Conservation (phyloP, 805 yeast genomes). For the Barnettozyma pratensis region DNA sequence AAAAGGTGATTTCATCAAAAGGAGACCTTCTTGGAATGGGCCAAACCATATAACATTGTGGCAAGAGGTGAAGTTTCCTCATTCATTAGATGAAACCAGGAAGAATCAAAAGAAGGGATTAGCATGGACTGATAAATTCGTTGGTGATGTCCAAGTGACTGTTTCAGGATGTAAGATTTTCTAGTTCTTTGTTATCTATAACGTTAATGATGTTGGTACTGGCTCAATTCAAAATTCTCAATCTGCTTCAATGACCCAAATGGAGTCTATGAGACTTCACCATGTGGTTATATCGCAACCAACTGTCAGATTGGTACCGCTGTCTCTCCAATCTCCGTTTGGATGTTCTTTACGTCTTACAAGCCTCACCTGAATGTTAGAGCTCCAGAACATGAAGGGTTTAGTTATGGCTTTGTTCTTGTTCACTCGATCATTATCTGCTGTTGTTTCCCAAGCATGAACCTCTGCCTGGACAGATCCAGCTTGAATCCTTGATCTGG, state of each 20-base stretch:
- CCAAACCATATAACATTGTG: slow-evolving; percentile 52
- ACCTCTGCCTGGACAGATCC: slow-evolving; percentile 68
- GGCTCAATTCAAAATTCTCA: slow-evolving; percentile 36
- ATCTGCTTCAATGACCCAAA: slow-evolving; percentile 73
- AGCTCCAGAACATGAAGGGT: slow-evolving; percentile 56
- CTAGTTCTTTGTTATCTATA: slow-evolving; percentile 63
- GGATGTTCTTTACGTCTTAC: slow-evolving; percentile 58
- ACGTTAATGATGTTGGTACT: slow-evolving; percentile 65
- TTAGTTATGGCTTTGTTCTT: slow-evolving; percentile 48
- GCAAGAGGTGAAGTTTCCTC: slow-evolving; percentile 29
- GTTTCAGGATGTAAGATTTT: slow-evolving; percentile 68
- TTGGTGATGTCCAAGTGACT: slow-evolving; percentile 64
- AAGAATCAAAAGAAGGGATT: slow-evolving; percentile 17
- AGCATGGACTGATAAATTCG: slow-evolving; percentile 62
- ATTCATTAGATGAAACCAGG: slow-evolving; percentile 5
- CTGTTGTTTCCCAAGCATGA: slow-evolving; percentile 68
- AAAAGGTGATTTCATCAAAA: slow-evolving; percentile 34
- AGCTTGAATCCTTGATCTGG: slow-evolving; percentile 59
- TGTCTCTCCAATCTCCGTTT: slow-evolving; percentile 47
- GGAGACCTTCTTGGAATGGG: slow-evolving; percentile 44
- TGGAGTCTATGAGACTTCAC: slow-evolving; percentile 61
- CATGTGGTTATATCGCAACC: slow-evolving; percentile 61
- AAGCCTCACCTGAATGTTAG: slow-evolving; percentile 70
- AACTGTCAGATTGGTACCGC: slow-evolving; percentile 34
- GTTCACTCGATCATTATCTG: slow-evolving; percentile 65